Base-by-base conservation (phyloP, 1,284 basidiomycete genomes). In the Wallemia hederae region DNA sequence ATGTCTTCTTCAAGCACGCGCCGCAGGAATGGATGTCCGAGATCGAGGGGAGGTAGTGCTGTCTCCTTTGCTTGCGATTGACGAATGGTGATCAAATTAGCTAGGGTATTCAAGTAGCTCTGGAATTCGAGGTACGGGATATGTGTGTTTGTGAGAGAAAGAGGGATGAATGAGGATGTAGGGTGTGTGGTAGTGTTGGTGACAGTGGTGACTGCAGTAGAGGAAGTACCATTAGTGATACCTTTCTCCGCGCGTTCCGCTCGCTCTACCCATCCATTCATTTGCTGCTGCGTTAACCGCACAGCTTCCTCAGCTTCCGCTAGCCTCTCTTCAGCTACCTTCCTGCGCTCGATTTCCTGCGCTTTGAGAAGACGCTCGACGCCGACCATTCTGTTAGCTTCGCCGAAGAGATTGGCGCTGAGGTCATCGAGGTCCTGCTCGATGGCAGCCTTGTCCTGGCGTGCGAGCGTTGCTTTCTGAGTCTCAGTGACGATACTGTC, bases 371-470 rank as follows among this genome's bases (percentile, higher is more conserved):
- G 78, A 3, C 90, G 79, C 57, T 92, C 92, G 65, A 88, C 82
- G 0, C 87, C 89, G 3, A 98, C 87, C 88, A 92, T 92, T 0
- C 76, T 81, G 69, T 92, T 91, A 1, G 87, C 87, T 67, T 72
- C 85, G 63, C 79, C 78, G 67, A 92, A 92, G 22, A 92, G 71
- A 61, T 76, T 80, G 1, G 90, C 88, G 61, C 88, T 89, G 61
- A 98, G 79, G 70, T 96, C 88, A 70, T 96, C 91, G 56, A 98
- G 73, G 63, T 91, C 87, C 71, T 88, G 85, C 65, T 94, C 91
- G 60, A 82, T 82, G 63, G 72, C 72, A 24, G 73, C 75, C 55
- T 84, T 79, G 19, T 83, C 86, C 63, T 76, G 80, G 70, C 92
- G 90, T 1, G 91, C 92, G 68, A 88, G 82, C 19, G 89, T 90